phyloP scores from a whole-genome alignment of 2,329 filamentous ascomycete species.

The Colletotrichum viniferum region DNA sequence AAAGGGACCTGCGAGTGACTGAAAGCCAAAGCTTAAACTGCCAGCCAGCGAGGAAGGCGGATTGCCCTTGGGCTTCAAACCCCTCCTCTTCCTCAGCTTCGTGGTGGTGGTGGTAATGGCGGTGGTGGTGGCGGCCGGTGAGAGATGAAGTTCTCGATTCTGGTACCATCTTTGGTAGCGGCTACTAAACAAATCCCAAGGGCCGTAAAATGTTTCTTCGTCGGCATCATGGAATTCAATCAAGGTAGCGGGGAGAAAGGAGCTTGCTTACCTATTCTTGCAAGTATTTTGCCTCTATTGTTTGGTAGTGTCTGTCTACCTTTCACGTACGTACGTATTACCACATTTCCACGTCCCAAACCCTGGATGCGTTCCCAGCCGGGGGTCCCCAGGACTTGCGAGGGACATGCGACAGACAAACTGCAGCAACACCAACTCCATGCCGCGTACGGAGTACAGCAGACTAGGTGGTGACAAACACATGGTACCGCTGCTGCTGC shows the following conservation, averaged over 20 bases:
- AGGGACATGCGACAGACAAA: neutral
- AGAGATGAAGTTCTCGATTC: neutral
- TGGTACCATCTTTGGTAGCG: neutral
- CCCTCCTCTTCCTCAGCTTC: neutral
- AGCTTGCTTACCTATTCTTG: neutral
- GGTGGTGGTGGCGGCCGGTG: neutral
- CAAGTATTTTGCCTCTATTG: neutral
- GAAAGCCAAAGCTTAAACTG: conserved; percentile 18
- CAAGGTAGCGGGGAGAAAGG: neutral
- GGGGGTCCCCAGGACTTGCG: neutral
- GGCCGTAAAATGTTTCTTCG: neutral
- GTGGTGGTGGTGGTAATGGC: neutral
- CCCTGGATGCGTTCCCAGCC: neutral
- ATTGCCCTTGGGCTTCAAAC: neutral
- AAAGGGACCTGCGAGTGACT: neutral
- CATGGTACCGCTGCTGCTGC: neutral
- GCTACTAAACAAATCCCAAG: neutral
- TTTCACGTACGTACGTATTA: neutral
- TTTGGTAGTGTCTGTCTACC: neutral
- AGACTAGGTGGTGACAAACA: neutral
- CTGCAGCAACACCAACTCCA: neutral
- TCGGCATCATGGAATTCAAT: neutral
- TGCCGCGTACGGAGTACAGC: neutral
- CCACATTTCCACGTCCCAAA: neutral
- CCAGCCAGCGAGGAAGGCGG: neutral